Conservation (phyloP, 2,329 filamentous ascomycete genomes). For the Paecilomyces variotii region DNA sequence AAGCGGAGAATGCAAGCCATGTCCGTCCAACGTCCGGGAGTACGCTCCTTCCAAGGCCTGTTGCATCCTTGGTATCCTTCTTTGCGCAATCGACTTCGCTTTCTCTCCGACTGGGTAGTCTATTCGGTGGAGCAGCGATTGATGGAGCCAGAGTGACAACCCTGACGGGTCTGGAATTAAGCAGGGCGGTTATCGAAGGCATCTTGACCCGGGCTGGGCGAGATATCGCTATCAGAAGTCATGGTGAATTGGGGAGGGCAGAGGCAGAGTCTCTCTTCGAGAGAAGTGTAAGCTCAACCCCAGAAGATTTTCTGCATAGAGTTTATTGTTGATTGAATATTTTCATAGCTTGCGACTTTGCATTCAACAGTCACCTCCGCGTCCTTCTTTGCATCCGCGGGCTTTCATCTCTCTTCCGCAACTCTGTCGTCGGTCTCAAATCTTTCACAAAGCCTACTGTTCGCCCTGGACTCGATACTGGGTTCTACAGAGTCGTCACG, state of each 20-base stretch:
- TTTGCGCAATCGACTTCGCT: constrained; percentile 39
- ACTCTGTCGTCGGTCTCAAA: constrained; percentile 35
- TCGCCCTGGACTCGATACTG: constrained; percentile 39
- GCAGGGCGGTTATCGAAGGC: constrained; percentile 37
- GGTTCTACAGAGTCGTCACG: constrained; percentile 43
- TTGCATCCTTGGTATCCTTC: constrained; percentile 37
- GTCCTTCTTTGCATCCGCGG: constrained; percentile 40
- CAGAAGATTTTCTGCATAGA: not conserved
- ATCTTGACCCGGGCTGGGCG: constrained; percentile 37
- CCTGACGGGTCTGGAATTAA: constrained; percentile 37
- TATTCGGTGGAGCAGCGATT: constrained; percentile 36
- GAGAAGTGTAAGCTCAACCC: constrained; percentile 31
- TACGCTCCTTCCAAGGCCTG: constrained; percentile 36
- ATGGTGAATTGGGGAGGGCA: constrained; percentile 38
- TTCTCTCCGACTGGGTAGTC: constrained; percentile 36
- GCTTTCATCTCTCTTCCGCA: constrained; percentile 39
- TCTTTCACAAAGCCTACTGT: constrained; percentile 37
- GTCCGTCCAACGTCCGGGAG: constrained; percentile 19
- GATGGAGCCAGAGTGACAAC: constrained; percentile 37
- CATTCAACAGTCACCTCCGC: constrained; percentile 39
- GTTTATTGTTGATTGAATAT: not conserved
- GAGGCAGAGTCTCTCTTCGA: constrained; percentile 39
- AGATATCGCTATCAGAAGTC: constrained; percentile 36
- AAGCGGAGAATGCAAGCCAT: constrained; percentile 12
- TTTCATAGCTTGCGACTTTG: constrained; percentile 31